Conservation (phyloP, 768 basidiomycete genomes). For the Ephemerocybe angulata region DNA sequence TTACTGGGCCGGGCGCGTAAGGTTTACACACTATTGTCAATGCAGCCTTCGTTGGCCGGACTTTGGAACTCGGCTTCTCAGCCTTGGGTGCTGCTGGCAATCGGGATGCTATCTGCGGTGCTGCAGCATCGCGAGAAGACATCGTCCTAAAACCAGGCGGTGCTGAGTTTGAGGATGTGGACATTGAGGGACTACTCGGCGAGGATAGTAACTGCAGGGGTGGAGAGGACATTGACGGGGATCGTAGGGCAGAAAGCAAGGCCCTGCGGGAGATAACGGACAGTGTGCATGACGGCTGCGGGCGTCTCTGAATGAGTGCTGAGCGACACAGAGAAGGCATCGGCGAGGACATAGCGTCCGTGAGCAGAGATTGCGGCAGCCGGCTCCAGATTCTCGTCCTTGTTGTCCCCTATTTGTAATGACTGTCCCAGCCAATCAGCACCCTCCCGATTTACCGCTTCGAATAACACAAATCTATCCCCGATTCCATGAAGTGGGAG, state of each 20-base stretch:
- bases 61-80: conserved; percentile 59
- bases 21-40: conserved; percentile 59
- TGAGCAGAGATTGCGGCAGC: too few species aligned
- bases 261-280: conserved; percentile 47
- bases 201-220: conserved; percentile 31
- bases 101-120: conserved; percentile 68
- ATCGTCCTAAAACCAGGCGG: conserved; percentile 7
- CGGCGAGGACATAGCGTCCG: too few species aligned
- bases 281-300: conserved; percentile 28
- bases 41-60: conserved; percentile 74
- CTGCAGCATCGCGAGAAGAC: conserved; percentile 55
- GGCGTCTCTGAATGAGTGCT: conserved; percentile 26
- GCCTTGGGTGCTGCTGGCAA: conserved; percentile 67
- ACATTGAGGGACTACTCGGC: conserved; percentile 27
- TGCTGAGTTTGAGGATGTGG: conserved; percentile 10
- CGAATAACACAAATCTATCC: too few species aligned
- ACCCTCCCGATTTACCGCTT: too few species aligned
- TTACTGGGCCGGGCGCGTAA: too few species aligned
- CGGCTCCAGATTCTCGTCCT: too few species aligned
- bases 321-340: conserved; percentile 29
- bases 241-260: conserved; percentile 64
- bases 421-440: too few species aligned
- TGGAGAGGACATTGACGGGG: conserved; percentile 22
- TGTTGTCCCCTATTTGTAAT: too few species aligned
- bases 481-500: too few species aligned